These are phyloP conservation scores for Fraxinus sp. DNA, from an alignment of 305 asterid species.

Conservation along the genomic window DNA sequence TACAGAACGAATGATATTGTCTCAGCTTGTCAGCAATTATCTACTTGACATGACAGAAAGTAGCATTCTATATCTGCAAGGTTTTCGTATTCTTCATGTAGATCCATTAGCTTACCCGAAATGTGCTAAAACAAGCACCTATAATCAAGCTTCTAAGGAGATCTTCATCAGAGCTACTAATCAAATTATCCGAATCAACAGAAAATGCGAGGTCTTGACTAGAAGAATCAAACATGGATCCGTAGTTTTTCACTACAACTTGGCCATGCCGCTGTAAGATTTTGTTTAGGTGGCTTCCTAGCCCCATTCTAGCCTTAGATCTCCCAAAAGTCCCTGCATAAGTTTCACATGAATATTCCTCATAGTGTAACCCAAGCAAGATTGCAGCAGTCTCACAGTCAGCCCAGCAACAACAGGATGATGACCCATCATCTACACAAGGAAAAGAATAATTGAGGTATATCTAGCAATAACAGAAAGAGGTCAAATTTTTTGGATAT, in stretches of 20 bases:
- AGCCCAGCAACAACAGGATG: constrained; percentile 80
- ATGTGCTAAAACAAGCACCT: constrained; percentile 43
- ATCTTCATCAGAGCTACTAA: constrained; percentile 49
- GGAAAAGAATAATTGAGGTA: constrained; percentile 1
- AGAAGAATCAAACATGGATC: constrained; percentile 50
- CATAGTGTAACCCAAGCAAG: constrained; percentile 50
- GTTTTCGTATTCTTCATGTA: background rate
- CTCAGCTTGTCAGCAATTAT: background rate
- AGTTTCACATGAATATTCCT: constrained; percentile 29
- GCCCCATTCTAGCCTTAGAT: constrained; percentile 23
- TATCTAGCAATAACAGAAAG: background rate
- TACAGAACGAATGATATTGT: background rate
- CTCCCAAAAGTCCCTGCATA: constrained; percentile 23
- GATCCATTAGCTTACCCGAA: constrained; percentile 49
- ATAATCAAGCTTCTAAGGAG: constrained; percentile 49
- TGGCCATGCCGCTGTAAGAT: constrained; percentile 49
- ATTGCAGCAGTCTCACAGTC: constrained; percentile 59
- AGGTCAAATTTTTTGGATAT: background rate
- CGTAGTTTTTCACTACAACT: constrained; percentile 55
- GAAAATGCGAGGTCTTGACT: constrained; percentile 53
- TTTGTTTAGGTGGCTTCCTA: constrained; percentile 33
- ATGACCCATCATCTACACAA: constrained; percentile 72
- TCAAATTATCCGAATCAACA: constrained; percentile 29
- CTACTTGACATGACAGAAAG: background rate
- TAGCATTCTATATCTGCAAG: background rate